Base-by-base conservation (phyloP, 192 early-diverging fungal genomes). In the Backusella luteola region DNA sequence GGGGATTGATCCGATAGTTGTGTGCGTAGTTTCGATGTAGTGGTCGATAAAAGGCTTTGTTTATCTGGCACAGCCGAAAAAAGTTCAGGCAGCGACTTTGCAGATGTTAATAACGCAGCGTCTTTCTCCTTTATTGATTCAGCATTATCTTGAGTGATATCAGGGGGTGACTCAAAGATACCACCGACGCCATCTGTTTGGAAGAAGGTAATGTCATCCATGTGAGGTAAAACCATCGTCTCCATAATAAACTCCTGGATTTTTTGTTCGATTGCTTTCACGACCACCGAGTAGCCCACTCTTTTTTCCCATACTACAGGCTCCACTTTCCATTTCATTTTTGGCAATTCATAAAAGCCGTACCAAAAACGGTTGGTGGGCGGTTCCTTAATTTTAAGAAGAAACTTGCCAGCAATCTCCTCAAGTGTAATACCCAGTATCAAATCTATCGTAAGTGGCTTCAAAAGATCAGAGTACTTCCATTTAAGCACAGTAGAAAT, bases 151-250 rank as follows among this genome's bases (percentile, higher is more conserved):
- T 63, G 56, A 29, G 56, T 76, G 34, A 80, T 80, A 11, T 63
- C 56, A 63, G 56, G 56, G 12, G 56, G 56, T 29, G 80, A 83
- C 38, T 84, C 88, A 77, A 91, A 87, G 34, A 93, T 88, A 0
- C 89, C 92, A 23, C 91, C 87, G 2, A 77, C 78, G n/a, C 89
- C 87, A 66, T 79, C 41, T 5, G 90, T 86, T 35, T 87, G 82
- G 85, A 94, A 96, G 81, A 98, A 96, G 15, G 90, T 87, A 0
- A 90, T 88, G 76, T 96, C 94, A 80, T 98, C 96, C 91, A 98
- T 93, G 72, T 96, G 91, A 6, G 96, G 96, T 71, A 96, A 80
- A 14, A 96, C 93, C 73, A 98, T 83, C 21, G 91, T 91, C 69
- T 92, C 91, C 15, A 91, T 87, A 66, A 98, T 84, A 73, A 93